Conservation (phyloP, 2,329 filamentous ascomycete genomes). For the Aspergillus spinulosporus region DNA sequence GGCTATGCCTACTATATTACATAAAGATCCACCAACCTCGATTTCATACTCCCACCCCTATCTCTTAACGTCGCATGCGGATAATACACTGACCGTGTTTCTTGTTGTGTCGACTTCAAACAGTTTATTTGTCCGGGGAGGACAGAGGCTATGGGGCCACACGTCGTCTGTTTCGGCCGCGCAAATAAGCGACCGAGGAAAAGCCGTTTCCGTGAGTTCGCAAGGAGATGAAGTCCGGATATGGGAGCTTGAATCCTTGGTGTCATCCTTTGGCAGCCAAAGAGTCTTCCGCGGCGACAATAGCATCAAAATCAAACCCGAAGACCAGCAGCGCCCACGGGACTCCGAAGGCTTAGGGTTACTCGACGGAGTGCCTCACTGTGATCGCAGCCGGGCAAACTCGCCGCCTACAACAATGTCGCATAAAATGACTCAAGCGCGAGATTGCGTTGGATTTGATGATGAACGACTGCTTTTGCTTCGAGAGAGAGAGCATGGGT, state of each 20-base stretch:
- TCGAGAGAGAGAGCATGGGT: conserved; percentile 66
- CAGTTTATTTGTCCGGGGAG: conserved; percentile 66
- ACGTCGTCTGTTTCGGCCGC: conserved; percentile 85
- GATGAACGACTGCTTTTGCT: conserved; percentile 89
- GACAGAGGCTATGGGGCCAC: conserved; percentile 82
- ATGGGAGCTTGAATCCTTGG: conserved; percentile 82
- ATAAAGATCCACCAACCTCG: conserved; percentile 57
- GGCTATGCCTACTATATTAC: conserved; percentile 33
- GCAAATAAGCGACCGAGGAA: conserved; percentile 79
- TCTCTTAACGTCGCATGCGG: conserved; percentile 76
- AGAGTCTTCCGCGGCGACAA: conserved; percentile 48
- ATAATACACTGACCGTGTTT: conserved; percentile 84
- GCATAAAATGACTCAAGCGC: conserved; percentile 46
- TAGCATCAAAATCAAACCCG: conserved; percentile 56
- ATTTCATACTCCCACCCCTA: conserved; percentile 81
- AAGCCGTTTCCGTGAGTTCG: conserved; percentile 83
- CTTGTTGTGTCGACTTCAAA: conserved; percentile 72
- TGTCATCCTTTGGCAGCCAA: conserved; percentile 49
- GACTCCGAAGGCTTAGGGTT: conserved; percentile 6
- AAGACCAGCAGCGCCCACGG: conserved; percentile 24
- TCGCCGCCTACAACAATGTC: conserved; percentile 35
- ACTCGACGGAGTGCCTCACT: conserved; percentile 13
- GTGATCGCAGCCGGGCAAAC: conserved; percentile 22
- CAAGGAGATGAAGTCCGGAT: conserved; percentile 78
- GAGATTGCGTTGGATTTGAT: conserved; percentile 79